Base-by-base conservation (phyloP, 2,329 filamentous ascomycete species). In the Sarocladium kiliense region DNA sequence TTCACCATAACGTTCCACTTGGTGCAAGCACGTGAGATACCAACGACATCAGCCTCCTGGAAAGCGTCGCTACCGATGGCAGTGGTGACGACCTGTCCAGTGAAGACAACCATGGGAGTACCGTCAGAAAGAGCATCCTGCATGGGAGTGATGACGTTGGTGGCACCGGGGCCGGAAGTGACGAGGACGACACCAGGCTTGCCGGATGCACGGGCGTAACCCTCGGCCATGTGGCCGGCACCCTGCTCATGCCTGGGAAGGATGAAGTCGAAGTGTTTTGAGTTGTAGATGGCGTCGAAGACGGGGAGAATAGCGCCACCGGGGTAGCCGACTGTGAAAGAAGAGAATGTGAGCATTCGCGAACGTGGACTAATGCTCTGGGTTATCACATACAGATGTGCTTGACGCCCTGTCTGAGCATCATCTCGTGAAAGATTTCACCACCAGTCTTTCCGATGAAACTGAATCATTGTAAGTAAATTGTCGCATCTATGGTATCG, bases 1-100 rank as follows among this genome's bases (percentile, higher is more conserved):
- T 95, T 97, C 50, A 97, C 91, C 91, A 97, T 95, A 58, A 96
- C 91, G 65, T 97, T 97, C 94, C 94, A 99, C 78, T 97, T 97
- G 63, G 92, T 97, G 80, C 92, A 97, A 19, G 92, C 86, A 66
- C 93, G 84, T 32, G 91, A 96, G 71, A 99, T 97, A 63, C 93
- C 93, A 57, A 97, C 79, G 34, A 96, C 86, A 68, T 99, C 94
- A 57, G 91, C 92, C 74, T 97, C 94, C 71, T 99, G 94, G 81
- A 97, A 97, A 56, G 91, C 91, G 70, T 97, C 93, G 59, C 89
- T 95, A 59, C 94, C 94, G 71, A 97, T 97, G 55, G 91, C 88
- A 47, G 81, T 85, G 34, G 93, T 97, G 7, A 85, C 80, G 58
- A 99, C 94, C 82, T 99, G 94, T 51, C 94, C 94, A 61, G 82